phyloP scores from a whole-genome alignment of 2,329 filamentous ascomycete species.

The Nigrospora oryzae region DNA sequence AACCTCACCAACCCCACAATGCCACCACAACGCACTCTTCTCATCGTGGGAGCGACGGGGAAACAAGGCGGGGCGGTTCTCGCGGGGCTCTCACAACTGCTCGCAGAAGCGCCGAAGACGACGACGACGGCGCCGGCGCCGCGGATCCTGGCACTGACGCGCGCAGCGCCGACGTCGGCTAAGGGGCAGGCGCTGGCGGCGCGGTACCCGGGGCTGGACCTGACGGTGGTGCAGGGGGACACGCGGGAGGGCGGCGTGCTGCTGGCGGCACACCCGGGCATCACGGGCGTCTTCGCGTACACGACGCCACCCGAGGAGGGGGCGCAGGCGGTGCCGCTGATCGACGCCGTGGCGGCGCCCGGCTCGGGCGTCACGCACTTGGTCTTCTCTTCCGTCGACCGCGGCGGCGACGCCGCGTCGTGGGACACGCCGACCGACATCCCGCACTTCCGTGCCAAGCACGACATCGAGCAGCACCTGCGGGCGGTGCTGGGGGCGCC shows the following conservation, averaged over 20 bases:
- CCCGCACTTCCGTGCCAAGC: conserved; percentile 51
- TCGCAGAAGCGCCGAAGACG: conserved; percentile 6
- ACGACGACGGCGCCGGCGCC: conserved; percentile 12
- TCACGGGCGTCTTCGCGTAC: conserved; percentile 23
- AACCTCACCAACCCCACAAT: no score
- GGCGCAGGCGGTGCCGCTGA: conserved; percentile 22
- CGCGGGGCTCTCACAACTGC: conserved; percentile 11
- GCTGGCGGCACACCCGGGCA: conserved; percentile 20
- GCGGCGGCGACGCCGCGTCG: conserved; percentile 45
- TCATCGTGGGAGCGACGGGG: conserved; percentile 27
- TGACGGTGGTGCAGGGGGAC: conserved; percentile 25
- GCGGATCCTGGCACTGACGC: conserved; percentile 23
- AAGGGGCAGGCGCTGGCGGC: conserved; percentile 16
- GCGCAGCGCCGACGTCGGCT: conserved; percentile 14
- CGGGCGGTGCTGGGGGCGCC: conserved; percentile 14
- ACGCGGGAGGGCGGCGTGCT: conserved; percentile 19
- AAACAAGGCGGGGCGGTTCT: conserved; percentile 24
- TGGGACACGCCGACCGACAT: conserved; percentile 41
- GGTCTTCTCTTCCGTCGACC: conserved; percentile 55
- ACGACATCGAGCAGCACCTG: conserved; percentile 50
- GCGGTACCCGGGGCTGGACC: conserved; percentile 12
- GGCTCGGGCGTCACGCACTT: conserved; percentile 42
- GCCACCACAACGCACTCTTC: conserved; percentile 11
- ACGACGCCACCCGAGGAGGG: conserved; percentile 23
- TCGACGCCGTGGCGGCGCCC: conserved; percentile 23